Base-by-base conservation (phyloP, 164 flowering plant genomes). In the Umbellularia californica region DNA sequence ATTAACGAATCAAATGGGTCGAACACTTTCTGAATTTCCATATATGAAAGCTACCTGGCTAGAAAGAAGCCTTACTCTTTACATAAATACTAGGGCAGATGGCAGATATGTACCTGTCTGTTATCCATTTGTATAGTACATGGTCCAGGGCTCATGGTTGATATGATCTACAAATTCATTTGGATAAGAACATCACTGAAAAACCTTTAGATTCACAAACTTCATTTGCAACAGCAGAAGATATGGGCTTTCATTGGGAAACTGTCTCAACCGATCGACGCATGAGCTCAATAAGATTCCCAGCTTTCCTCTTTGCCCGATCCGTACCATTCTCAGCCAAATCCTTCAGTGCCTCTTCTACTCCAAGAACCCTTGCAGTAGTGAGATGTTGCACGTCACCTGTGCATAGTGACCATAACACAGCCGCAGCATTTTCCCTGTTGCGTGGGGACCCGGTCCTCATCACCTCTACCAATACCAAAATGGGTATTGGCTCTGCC, bases 381-480 rank as follows among this genome's bases (percentile, higher is more conserved):
- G 23, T 69, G n/a, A 76, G 51, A 69, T 73, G 76, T 41, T 79
- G 79, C 12, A 27, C 24, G 25, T 76, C 76, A 52, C 68, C 66
- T 1, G 71, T 72, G 67, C 76, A 79, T 9, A 79, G 71, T 52
- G 76, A 76, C 65, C 72, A 72, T 73, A 79, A 64, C 51, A 76
- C 71, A 64, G 81, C 78, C 1, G 78, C 79, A 25, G 76, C 74
- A 73, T 76, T 79, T 68, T 79, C 81, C 27, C 79, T 74, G 74
- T 79, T 79, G 25, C 76, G 76, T 41, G 81, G 76, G n/a, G 81
- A 79, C 25, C 81, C 76, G 30, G 81, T 76, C 51, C 70, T 76
- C 69, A 79, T 62, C 63, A 79, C 60, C 33, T 79, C 81, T 17
- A 79, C 70, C n/a, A n/a, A n/a, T n/a, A n/a, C n/a, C 60, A 79